Evolutionary conservation across 2,329 filamentous ascomycete species (phyloP).

Genomic region (Coleophoma eucalyptorum): DNA sequence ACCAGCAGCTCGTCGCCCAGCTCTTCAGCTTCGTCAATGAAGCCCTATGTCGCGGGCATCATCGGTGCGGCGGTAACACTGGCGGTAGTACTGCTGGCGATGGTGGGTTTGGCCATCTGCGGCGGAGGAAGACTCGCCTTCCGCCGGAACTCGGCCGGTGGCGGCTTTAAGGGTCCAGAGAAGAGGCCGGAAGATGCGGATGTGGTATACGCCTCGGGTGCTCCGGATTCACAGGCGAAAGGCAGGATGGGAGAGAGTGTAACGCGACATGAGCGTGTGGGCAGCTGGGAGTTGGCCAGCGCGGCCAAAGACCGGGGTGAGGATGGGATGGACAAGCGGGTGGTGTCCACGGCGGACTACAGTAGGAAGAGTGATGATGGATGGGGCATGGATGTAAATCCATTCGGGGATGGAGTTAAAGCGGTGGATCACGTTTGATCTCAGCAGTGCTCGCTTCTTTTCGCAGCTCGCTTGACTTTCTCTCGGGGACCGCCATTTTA

Average conservation of each 20-base stretch:
- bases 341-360: constrained; percentile 17
- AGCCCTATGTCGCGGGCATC: constrained; percentile 19
- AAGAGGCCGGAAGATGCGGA: constrained; percentile 25
- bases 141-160: constrained; percentile 12
- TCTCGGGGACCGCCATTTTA: too few species aligned
- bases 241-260: constrained; percentile 15
- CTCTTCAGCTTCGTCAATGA: background rate
- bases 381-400: constrained; percentile 12
- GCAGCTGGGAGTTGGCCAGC: constrained; percentile 27
- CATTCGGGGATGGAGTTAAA: constrained; percentile 24
- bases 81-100: constrained; percentile 9
- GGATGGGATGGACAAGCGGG: constrained; percentile 6
- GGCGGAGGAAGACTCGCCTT: constrained; percentile 11
- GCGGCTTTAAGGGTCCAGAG: constrained; percentile 27
- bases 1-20: background rate
- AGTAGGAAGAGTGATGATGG: constrained; percentile 19
- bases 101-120: constrained; percentile 10
- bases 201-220: constrained; percentile 3
- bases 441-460: too few species aligned
- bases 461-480: too few species aligned
- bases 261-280: constrained; percentile 24
- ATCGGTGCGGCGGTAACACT: constrained; percentile 25
- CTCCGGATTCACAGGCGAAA: constrained; percentile 7
- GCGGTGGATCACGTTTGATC: constrained; percentile 19
- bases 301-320: constrained; percentile 11